Evolutionary conservation across 169 alveolate genomes (phyloP).

Genomic region (Theileria sp.): DNA sequence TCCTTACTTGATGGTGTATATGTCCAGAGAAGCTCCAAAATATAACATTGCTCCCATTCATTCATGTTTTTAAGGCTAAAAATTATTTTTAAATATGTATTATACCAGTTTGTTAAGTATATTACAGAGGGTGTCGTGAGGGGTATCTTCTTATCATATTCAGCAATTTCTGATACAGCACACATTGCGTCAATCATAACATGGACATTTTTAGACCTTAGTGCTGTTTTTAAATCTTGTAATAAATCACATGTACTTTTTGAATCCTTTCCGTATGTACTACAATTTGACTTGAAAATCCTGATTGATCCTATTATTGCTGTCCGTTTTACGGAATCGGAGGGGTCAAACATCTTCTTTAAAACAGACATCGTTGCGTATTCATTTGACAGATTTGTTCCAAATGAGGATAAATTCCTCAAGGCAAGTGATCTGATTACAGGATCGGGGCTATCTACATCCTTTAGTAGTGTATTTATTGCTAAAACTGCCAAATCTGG

Average conservation of each 20-base stretch:
- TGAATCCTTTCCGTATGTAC: constrained; percentile 17
- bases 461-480: constrained; percentile 95
- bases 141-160: constrained; percentile 17
- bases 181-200: constrained; percentile 63
- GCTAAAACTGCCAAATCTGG: constrained; percentile 96
- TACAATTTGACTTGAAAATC: constrained; percentile 45
- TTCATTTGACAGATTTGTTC: constrained; percentile 77
- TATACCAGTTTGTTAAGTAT: constrained; percentile 42
- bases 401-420: constrained; percentile 91
- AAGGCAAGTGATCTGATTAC: constrained; percentile 96
- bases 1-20: constrained; percentile 89
- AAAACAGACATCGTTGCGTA: constrained; percentile 39
- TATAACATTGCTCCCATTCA: constrained; percentile 96
- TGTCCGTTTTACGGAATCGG: constrained; percentile 57
- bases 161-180: constrained; percentile 38
- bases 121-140: constrained; percentile 36
- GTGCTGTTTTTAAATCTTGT: constrained; percentile 31
- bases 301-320: constrained; percentile 61
- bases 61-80: constrained; percentile 74
- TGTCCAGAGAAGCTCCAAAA: constrained; percentile 87
- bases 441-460: constrained; percentile 93
- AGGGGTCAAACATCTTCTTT: constrained; percentile 56
- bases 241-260: constrained; percentile 12
- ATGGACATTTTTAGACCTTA: constrained; percentile 49
- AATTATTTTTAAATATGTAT: neutral